Evolutionary conservation across 2,329 filamentous ascomycete species (phyloP), one percentile per base, ranked within the genome.

Genomic region (Huntiella moniliformis): DNA sequence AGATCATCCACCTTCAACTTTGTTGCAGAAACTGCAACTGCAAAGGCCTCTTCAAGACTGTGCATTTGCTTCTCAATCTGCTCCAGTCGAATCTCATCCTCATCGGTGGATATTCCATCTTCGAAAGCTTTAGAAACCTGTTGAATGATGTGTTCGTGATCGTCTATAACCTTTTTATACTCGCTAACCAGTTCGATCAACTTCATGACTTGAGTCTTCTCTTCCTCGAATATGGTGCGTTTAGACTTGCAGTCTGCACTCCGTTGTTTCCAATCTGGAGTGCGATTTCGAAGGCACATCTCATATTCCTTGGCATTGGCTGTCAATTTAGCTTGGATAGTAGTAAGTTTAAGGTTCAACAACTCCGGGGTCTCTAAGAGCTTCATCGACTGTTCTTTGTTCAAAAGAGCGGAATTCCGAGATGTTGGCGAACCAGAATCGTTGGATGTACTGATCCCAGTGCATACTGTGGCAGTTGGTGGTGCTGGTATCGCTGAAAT

Each of bases 101-200:
- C 65, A 2, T 68, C 64, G 1, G 67, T 74, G 41, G 74, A 66
- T 11, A 67, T 54, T 17, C 65, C 65, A 7, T 70, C 63, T 11
- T 63, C 63, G 50, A 73, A 76, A 0, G 67, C 67, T 47, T 68
- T 60, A 3, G 63, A 62, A 42, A 75, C 65, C 43, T 63, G 60
- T 40, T 64, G 56, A 0, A 68, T 60, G 16, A 75, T 56, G 4
- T 59, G 54, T 48, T 74, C 65, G 38, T 63, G 63, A 50, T 67
- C 63, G 12, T 57, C 56, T 36, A 58, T 58, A 10, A 74, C 56
- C 2, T 58, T 54, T 38, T 60, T 58, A 48, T 68, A 69, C 2
- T 59, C 57, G 16, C 10, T 8, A 28, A 28, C 22, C 7, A 28
- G 22, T 28, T 28, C 22, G 10, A 28, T 64, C 58, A 15, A 74